Evolutionary conservation across 2,329 filamentous ascomycete genomes (phyloP), one percentile per base, ranked within the genome.

Genomic region (Fusarium neocosmosporiellum): DNA sequence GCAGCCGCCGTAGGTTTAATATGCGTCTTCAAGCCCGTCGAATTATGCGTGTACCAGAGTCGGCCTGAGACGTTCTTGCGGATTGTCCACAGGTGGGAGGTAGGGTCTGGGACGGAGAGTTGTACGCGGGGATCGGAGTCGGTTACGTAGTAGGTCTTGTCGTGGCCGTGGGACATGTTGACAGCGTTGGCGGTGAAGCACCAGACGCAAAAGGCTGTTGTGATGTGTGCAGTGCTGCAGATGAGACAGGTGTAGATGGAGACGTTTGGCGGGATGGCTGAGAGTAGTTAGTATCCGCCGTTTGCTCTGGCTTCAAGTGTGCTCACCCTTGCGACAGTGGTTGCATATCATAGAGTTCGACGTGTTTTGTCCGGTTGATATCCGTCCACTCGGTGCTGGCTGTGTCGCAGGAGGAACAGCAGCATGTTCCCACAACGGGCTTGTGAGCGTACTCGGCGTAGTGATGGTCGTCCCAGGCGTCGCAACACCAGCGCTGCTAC

Each of bases 31-130:
- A 77, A 54, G 0, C 77, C 78, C 0, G 77, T 77, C 0, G 62
- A 6, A 4, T 77, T 79, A 24, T 79, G 76, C 1, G 68, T 75
- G 20, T 79, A 79, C 76, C 77, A 79, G 1, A 77, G 60, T 8
- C 77, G 70, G 0, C 78, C 77, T 0, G 73, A 69, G 6, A 76
- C 72, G n/a, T 78, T 79, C 64, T 75, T 78, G 22, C 76, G 73
- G 11, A 76, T 66, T 0, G 75, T 75, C 78, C 78, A 79, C 11
- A 72, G 48, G 7, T 74, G 69, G 0, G 72, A 64, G 18, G 69
- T 71, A 1, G 76, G 65, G 9, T 75, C 63, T 20, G 67, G 69
- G 2, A 63, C 64, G 7, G 74, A 54, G 4, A 66, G 60, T 3
- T 76, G 70, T 27, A 78, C 63, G 13, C 65, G 69, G 0, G 74